Percentiles rank a stretch among this genome's conserved stretches.
Conservation (phyloP, 2,329 filamentous ascomycete species). For the Calonectria henricotiae region DNA sequence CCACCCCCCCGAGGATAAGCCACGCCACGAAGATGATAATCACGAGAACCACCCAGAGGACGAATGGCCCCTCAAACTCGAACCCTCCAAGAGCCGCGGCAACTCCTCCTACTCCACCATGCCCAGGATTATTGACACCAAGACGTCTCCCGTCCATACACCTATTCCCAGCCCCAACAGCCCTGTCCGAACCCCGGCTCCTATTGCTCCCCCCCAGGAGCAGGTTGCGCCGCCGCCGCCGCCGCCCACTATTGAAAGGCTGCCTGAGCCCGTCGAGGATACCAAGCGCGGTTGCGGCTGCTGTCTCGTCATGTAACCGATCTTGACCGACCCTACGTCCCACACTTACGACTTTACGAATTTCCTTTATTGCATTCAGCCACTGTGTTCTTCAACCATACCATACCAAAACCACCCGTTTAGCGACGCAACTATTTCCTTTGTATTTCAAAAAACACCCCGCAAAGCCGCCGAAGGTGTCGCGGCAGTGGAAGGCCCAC, state of each 20-base stretch:
- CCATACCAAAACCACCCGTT: slow-evolving; percentile 50
- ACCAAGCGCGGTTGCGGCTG: slow-evolving; percentile 67
- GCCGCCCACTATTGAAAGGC: slow-evolving; percentile 39
- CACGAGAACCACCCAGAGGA: slow-evolving; percentile 46
- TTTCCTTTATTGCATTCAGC: slow-evolving; percentile 54
- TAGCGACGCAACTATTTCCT: slow-evolving; percentile 52
- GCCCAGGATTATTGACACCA: slow-evolving; percentile 67
- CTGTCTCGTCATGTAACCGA: slow-evolving; percentile 67
- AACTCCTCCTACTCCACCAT: slow-evolving; percentile 76
- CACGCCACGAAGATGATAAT: slow-evolving; percentile 36
- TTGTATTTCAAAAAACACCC: slow-evolving; percentile 42
- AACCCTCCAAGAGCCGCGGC: slow-evolving; percentile 63
- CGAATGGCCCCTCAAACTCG: slow-evolving; percentile 75
- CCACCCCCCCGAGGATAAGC: slow-evolving; percentile 63
- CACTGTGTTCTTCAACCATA: slow-evolving; percentile 52
- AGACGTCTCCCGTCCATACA: slow-evolving; percentile 54
- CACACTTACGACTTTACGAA: slow-evolving; percentile 55
- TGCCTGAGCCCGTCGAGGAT: slow-evolving; percentile 52
- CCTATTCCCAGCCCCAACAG: slow-evolving; percentile 65
- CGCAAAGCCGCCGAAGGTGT: slow-evolving; percentile 1
- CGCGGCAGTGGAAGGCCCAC: slow-evolving; percentile 21
- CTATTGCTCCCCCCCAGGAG: slow-evolving; percentile 47
- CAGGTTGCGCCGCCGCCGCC: slow-evolving; percentile 42
- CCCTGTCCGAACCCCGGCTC: slow-evolving; percentile 53
- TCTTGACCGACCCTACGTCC: slow-evolving; percentile 34